Percentiles rank a stretch among this genome's conserved stretches.
phyloP scores from a whole-genome alignment of 306 rosid species.

The Hylodesmum podocarpum region DNA sequence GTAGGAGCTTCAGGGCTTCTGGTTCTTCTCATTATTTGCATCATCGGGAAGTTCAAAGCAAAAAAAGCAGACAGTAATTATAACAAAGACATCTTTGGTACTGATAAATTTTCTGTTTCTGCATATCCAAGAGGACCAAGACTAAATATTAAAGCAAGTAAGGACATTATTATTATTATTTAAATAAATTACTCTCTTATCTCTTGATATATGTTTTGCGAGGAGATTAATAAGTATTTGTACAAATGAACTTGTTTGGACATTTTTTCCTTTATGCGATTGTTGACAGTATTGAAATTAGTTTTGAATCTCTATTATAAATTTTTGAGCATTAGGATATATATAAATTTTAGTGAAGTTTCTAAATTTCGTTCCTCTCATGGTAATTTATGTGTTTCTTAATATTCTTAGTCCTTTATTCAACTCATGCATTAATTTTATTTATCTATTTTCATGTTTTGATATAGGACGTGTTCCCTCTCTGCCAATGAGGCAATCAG shows the following conservation, averaged over 20 bases:
- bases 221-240: background rate
- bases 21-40: conserved; percentile 44
- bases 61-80: conserved; percentile 20
- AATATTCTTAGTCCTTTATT: background rate
- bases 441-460: background rate
- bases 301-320: background rate
- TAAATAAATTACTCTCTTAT: background rate
- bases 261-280: background rate
- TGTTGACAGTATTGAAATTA: background rate
- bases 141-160: conserved; percentile 55
- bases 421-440: background rate
- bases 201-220: background rate
- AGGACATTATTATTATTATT: conserved; percentile 20
- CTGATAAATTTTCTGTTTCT: conserved; percentile 38
- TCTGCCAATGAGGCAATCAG: conserved; percentile 44
- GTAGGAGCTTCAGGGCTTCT: conserved; percentile 46
- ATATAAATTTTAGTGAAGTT: background rate
- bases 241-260: background rate
- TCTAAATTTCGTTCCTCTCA: conserved; percentile 10
- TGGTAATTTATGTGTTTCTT: conserved; percentile 24
- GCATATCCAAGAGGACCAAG: conserved; percentile 39
- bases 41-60: conserved; percentile 41
- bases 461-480: conserved; percentile 56
- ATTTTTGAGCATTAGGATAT: background rate
- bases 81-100: conserved; percentile 30